phyloP scores from a whole-genome alignment of 495 filamentous ascomycete genomes.

The Chaetomium tenue region DNA sequence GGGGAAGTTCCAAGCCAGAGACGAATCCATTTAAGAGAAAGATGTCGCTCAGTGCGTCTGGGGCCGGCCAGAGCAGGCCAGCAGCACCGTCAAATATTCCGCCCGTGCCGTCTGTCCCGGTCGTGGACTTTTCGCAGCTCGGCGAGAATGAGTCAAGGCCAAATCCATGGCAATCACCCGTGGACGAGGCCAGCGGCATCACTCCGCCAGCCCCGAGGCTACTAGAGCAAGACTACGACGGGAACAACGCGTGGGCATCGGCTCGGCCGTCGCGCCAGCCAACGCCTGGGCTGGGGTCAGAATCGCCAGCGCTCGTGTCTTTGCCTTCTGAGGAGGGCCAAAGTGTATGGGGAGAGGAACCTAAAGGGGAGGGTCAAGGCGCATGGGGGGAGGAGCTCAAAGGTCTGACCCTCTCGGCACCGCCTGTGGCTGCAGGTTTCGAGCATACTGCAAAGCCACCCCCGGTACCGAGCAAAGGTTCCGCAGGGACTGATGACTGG shows the following conservation, averaged over 20 bases:
- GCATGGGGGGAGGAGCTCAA: slow-evolving; percentile 40
- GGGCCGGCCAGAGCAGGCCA: neutral
- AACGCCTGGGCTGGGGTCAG: slow-evolving; percentile 30
- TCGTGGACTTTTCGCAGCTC: slow-evolving; percentile 39
- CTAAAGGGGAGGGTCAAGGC: slow-evolving; percentile 29
- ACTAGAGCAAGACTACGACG: slow-evolving; percentile 34
- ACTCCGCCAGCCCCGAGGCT: slow-evolving; percentile 28
- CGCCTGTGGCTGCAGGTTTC: slow-evolving; percentile 27
- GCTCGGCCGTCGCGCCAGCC: slow-evolving; percentile 34
- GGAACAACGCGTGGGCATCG: slow-evolving; percentile 40
- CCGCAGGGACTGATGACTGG: slow-evolving; percentile 45
- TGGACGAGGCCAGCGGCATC: slow-evolving; percentile 28
- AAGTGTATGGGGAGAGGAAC: slow-evolving; percentile 40
- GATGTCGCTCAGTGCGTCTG: slow-evolving; percentile 26
- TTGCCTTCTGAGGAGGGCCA: slow-evolving; percentile 35
- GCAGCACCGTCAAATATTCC: slow-evolving; percentile 21
- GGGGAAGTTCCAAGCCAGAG: slow-evolving; percentile 35
- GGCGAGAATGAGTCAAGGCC: slow-evolving; percentile 43
- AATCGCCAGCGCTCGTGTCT: slow-evolving; percentile 33
- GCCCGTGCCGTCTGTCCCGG: slow-evolving; percentile 26
- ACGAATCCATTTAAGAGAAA: slow-evolving; percentile 58
- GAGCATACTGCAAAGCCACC: slow-evolving; percentile 32
- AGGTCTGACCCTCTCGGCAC: neutral
- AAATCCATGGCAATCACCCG: slow-evolving; percentile 54
- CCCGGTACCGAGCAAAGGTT: slow-evolving; percentile 22